Percentiles rank a stretch among this genome's conserved stretches.
These are phyloP conservation scores for Candida tetrigidarum DNA, from an alignment of 1,139 yeast genomes.

Conservation along the genomic window DNA sequence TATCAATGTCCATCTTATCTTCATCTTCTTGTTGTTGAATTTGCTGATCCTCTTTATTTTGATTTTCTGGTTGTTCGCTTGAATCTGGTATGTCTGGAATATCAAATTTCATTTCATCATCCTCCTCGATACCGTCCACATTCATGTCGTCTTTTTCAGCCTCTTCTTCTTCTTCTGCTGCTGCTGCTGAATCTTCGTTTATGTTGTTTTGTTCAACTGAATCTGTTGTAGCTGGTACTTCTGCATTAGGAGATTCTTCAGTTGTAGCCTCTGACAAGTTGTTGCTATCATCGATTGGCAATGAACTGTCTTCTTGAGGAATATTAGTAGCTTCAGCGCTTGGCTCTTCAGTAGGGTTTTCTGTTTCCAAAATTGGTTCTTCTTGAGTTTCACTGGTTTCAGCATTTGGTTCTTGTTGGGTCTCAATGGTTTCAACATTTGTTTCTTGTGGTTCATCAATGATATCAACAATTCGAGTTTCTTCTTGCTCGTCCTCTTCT, in stretches of 20 bases:
- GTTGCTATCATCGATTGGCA: slow-evolving; percentile 5
- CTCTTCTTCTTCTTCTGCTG: slow-evolving; percentile 9
- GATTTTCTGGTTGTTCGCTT: neutral
- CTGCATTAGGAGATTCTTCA: slow-evolving; percentile 12
- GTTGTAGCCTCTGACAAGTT: slow-evolving; percentile 2
- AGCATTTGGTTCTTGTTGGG: neutral
- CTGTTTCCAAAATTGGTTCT: neutral
- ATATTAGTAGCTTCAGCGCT: slow-evolving; percentile 6
- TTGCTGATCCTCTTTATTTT: no score
- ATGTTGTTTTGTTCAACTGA: neutral
- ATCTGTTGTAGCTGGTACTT: neutral
- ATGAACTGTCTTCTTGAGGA: neutral
- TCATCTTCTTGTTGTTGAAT: slow-evolving; percentile 3
- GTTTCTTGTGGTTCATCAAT: slow-evolving; percentile 8
- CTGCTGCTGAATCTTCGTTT: neutral
- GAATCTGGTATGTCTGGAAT: slow-evolving; percentile 11
- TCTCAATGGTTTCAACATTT: neutral
- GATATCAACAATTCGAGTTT: slow-evolving; percentile 7
- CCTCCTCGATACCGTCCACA: slow-evolving; percentile 33
- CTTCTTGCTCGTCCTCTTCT: slow-evolving; percentile 10
- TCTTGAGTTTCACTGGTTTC: slow-evolving; percentile 5
- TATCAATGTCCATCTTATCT: slow-evolving; percentile 9
- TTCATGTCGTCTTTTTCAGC: slow-evolving; percentile 16
- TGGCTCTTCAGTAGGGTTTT: slow-evolving; percentile 11
- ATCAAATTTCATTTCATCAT: slow-evolving; percentile 25